Evolutionary conservation across 129 eudicot species (phyloP), one percentile per base, ranked within the genome.

Genomic region (Arctium lappa): DNA sequence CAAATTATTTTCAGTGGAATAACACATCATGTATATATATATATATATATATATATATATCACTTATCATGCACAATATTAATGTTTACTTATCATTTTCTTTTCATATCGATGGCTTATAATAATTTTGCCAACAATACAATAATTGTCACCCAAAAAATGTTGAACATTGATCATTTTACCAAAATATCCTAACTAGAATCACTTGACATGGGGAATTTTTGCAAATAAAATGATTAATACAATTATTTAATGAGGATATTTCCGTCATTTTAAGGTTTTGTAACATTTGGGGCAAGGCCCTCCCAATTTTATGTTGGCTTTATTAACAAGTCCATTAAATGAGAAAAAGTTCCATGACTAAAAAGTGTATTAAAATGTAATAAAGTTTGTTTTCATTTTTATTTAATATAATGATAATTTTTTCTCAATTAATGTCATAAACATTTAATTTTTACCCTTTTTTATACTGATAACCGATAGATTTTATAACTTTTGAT

Each of bases 1-100:
- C 81, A 83, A 82, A 69, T 33, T 69, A 83, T 18, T 69, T 76
- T 76, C 42, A 76, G 69, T 83, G 81, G 86, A 83, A 53, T 48
- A 71, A 36, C 77, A 69, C 62, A 72, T 76, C 86, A 76, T 76
- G 29, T 16, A 76, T 18, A 22, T 22, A 22, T 22, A 22, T 22
- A 22, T 22, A 22, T 22, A 22, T 22, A 76, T 18, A 22, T 22
- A 22, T 22, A 22, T 22, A 22, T 22, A 22, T 22, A 22, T 22
- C 27, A 22, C 27, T 22, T 22, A 76, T 82, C 76, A 39, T 40
- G 12, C 34, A 82, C 50, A 65, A 46, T 82, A 22, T 22, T 22
- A 82, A 44, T 29, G 31, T 68, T 82, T 37, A 82, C 75, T 74
- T 33, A 42, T 75, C 33, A 1, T 42, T 46, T 27, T 32, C 68